phyloP scores from a whole-genome alignment of 1,284 basidiomycete species.

The Ceraceosorus bombacis region DNA sequence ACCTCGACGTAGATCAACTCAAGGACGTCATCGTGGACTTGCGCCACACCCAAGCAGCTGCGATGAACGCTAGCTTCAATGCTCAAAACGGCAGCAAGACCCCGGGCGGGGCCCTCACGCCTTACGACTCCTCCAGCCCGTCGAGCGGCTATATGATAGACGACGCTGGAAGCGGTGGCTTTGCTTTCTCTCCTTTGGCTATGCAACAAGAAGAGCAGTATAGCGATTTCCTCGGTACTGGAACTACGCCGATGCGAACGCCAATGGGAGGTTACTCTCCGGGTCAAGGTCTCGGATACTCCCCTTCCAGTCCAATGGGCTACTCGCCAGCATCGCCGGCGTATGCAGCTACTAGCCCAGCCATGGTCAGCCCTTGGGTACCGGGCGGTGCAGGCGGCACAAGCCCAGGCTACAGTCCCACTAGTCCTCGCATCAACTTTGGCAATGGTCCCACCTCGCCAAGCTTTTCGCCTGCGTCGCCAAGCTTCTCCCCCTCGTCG shows the following conservation, averaged over 20 bases:
- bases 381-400: slow-evolving; percentile 18
- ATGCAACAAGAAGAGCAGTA: slow-evolving; percentile 70
- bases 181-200: slow-evolving; percentile 84
- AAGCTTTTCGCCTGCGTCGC: slow-evolving; percentile 55
- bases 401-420: slow-evolving; percentile 38
- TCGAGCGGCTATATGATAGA: slow-evolving; percentile 48
- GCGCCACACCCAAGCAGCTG: slow-evolving; percentile 59
- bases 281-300: slow-evolving; percentile 23
- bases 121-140: slow-evolving; percentile 67
- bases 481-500: slow-evolving; percentile 37
- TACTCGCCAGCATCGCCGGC: slow-evolving; percentile 44
- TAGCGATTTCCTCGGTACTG: slow-evolving; percentile 61
- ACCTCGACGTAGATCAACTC: slow-evolving; percentile 93
- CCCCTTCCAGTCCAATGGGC: slow-evolving; percentile 16
- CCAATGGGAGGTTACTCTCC: slow-evolving; percentile 42
- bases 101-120: slow-evolving; percentile 44
- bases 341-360: slow-evolving; percentile 21
- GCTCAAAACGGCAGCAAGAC: slow-evolving; percentile 35
- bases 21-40: slow-evolving; percentile 98
- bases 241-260: slow-evolving; percentile 64
- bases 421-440: slow-evolving; percentile 56
- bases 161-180: slow-evolving; percentile 62
- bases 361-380: slow-evolving; percentile 7
- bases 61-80: slow-evolving; percentile 24
- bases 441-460: slow-evolving; percentile 52